Base-by-base conservation (phyloP, 2,329 filamentous ascomycete species). In the Chrysoporthe puriensis region DNA sequence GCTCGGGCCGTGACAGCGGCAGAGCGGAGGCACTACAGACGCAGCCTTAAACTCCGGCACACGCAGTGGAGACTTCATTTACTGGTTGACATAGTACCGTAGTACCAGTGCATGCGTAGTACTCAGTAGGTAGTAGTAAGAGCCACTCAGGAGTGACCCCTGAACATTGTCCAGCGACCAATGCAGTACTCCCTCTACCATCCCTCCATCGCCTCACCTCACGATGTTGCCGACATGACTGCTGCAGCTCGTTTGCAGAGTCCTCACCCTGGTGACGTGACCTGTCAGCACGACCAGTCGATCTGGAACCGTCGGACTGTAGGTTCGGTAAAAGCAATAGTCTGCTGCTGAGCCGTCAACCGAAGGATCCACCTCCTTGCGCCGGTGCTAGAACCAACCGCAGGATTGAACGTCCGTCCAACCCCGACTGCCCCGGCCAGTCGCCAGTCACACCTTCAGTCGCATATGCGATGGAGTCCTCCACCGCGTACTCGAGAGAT, bases 361-460 rank as follows among this genome's bases (percentile, higher is more conserved):
- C 34, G 54, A n/a, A 57, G 54, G 54, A 57, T 57, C 16, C 34
- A 9, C 32, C 18, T 32, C 34, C 34, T 57, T 57, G 16, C 16
- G 54, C 50, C 50, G 26, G 32, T 16, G 40, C 7, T 18, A 44
- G 57, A 42, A 44, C 57, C 57, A 60, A 60, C 57, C 5, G 57
- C 40, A 60, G 57, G 21, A 42, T 3, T 40, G n/a, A 21, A 43
- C 5, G 48, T 11, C 16, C 5, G 48, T 4, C 16, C 54, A 40
- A 40, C 21, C 13, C 48, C 21, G 13, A 46, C 44, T 8, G 4
- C 44, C 44, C 18, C 44, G 6, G 9, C 36, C 36, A 57, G 4
- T n/a, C 36, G 9, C 36, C 36, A 57, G 4, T n/a, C 16, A 21
- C 34, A 5, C 7, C 13, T 18, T 40, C 7, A 4, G 7, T 14